These are phyloP conservation scores for Eucalyptus paniculata DNA, from an alignment of 345 rosid species.

Conservation along the genomic window DNA sequence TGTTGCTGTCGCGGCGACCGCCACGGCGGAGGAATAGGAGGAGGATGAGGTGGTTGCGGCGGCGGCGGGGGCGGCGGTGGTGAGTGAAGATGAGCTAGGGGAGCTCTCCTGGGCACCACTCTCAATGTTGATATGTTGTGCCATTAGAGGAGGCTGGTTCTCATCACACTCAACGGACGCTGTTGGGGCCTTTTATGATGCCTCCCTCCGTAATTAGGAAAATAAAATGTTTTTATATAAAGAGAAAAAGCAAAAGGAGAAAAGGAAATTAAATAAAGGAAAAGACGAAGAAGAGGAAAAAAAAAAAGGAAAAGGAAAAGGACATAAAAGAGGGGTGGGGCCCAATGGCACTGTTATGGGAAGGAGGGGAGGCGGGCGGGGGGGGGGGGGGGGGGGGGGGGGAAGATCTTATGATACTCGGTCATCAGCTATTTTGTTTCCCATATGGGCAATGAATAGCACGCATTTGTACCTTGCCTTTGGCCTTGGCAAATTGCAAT, in stretches of 20 bases:
- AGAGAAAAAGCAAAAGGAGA: neutral
- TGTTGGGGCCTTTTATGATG: constrained; percentile 10
- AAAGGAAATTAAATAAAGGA: neutral
- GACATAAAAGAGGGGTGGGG: neutral
- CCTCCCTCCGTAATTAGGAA: neutral
- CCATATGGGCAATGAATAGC: neutral
- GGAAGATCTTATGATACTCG: neutral
- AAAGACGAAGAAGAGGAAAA: neutral
- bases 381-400: neutral
- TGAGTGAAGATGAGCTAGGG: neutral
- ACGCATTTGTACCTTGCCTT: neutral
- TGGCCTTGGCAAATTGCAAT: neutral
- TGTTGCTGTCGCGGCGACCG: neutral
- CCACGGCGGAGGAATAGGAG: constrained; percentile 24
- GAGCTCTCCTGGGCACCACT: constrained; percentile 1
- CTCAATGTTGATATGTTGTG: constrained; percentile 29
- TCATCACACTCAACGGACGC: neutral
- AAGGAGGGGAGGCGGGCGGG: neutral
- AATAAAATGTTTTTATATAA: neutral
- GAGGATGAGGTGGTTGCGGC: neutral
- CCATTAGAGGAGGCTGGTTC: constrained; percentile 7
- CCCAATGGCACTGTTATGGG: neutral
- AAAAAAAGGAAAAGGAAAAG: neutral
- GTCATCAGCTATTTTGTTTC: neutral
- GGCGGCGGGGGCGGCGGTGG: neutral